Conservation (phyloP, 2,329 filamentous ascomycete species). For the Neurospora crassa region DNA sequence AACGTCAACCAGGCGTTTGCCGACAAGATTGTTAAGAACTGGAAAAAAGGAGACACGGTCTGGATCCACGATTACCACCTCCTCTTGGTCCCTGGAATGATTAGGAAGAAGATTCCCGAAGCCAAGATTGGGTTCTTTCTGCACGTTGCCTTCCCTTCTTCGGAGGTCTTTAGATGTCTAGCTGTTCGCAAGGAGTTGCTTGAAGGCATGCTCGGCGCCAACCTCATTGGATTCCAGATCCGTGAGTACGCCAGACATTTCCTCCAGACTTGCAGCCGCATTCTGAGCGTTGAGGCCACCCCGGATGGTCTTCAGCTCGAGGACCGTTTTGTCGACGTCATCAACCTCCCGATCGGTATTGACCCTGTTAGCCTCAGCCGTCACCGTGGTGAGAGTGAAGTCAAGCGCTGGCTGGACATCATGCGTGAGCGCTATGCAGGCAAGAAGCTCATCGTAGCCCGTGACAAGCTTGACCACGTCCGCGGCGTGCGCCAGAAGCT, state of each 20-base stretch:
- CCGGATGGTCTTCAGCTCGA: conserved; percentile 83
- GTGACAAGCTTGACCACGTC: conserved; percentile 89
- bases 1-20: conserved; percentile 90
- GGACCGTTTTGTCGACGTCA: conserved; percentile 85
- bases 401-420: conserved; percentile 67
- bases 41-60: conserved; percentile 86
- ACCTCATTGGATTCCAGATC: conserved; percentile 88
- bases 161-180: conserved; percentile 88
- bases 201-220: conserved; percentile 86
- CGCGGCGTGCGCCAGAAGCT: conserved; percentile 91
- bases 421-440: conserved; percentile 78
- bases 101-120: conserved; percentile 81
- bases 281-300: conserved; percentile 83
- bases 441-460: conserved; percentile 84
- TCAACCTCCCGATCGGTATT: conserved; percentile 80
- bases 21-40: conserved; percentile 79
- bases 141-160: conserved; percentile 90
- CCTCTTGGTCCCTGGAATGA: conserved; percentile 77
- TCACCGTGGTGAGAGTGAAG: conserved; percentile 62
- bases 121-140: conserved; percentile 95
- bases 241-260: conserved; percentile 91
- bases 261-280: conserved; percentile 85
- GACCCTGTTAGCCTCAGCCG: conserved; percentile 67
- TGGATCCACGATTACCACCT: conserved; percentile 97
- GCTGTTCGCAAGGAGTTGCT: conserved; percentile 79